Base-by-base conservation (phyloP, 2,329 filamentous ascomycete species). In the Aspergillus sojae region DNA sequence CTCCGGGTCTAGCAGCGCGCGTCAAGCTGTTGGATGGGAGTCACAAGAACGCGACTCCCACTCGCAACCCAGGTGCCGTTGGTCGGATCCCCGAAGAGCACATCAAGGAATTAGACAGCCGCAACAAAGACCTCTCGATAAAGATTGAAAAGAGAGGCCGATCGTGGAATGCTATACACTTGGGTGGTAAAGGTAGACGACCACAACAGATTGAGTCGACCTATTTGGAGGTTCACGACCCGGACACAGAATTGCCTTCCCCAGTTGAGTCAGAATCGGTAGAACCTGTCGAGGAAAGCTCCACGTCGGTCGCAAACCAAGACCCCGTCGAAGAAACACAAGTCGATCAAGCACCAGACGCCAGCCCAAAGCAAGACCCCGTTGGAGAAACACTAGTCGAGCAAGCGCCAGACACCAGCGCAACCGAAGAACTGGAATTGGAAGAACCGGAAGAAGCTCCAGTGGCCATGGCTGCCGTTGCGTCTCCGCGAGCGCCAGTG, bases 71-170 rank as follows among this genome's bases (percentile, higher is more conserved):
- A 32, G 72, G 70, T 56, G 65, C 68, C 10, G 71, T 80, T 57
- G 79, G 79, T 67, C 76, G 76, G 58, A 80, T 80, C 36, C 77
- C 79, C 0, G 71, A 79, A 63, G 70, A 77, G 54, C 78, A 80
- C 7, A 65, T 81, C 39, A 78, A 79, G 65, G 77, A 77, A 65
- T 70, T 81, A 10, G 78, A 80, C 61, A 77, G 64, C 66, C 69
- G 75, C 11, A 77, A 80, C 62, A 73, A 75, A 60, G 71, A 79
- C 57, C 67, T 75, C 11, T 80, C 79, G 6, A 76, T 80, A 45
- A 79, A 73, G 62, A 67, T 80, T 41, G 68, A 77, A 60, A 77
- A 67, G 67, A 75, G 70, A 60, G 78, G 78, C 32, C 74, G 75
- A 39, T 70, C 74, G 60, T 80, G 78, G 78, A 72, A 70, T 67